A percentile compares a stretch with the other conserved stretches of the same genome.
Conservation (phyloP, 495 filamentous ascomycete species). For the Cetradonia linearis region DNA sequence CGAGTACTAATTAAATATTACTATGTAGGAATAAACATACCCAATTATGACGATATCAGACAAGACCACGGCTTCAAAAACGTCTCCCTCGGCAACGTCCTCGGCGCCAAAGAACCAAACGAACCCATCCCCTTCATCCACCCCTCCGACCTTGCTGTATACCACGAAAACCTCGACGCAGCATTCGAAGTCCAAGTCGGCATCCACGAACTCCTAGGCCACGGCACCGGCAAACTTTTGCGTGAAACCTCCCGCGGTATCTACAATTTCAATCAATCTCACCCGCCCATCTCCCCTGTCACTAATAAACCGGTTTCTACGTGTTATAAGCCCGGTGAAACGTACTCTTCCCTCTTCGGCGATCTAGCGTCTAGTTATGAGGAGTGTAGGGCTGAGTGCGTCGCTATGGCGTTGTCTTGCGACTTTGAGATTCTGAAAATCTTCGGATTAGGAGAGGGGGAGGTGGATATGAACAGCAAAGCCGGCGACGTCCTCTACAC, state of each 20-base stretch:
- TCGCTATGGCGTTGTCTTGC: slow-evolving; percentile 85
- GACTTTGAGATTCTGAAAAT: slow-evolving; percentile 82
- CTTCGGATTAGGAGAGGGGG: slow-evolving; percentile 80
- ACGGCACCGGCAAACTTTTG: slow-evolving; percentile 90
- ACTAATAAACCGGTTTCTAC: slow-evolving; percentile 65
- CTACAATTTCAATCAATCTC: slow-evolving; percentile 76
- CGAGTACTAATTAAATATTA: too few relatives aligned
- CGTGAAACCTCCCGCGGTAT: slow-evolving; percentile 73
- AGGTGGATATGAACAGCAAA: slow-evolving; percentile 54
- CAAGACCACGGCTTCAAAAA: slow-evolving; percentile 98
- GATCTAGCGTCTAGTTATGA: slow-evolving; percentile 79
- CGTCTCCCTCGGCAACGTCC: slow-evolving; percentile 81
- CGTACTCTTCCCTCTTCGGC: slow-evolving; percentile 88
- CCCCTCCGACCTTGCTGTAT: slow-evolving; percentile 63
- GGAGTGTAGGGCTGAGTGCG: slow-evolving; percentile 73
- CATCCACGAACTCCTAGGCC: slow-evolving; percentile 89
- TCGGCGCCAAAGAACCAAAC: slow-evolving; percentile 79
- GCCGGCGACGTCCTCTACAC: slow-evolving; percentile 80
- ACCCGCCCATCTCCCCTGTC: slow-evolving; percentile 72
- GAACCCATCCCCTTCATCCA: slow-evolving; percentile 84
- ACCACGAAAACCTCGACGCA: slow-evolving; percentile 64
- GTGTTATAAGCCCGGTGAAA: slow-evolving; percentile 90
- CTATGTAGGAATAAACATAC: slow-evolving; percentile 57
- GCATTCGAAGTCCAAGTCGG: slow-evolving; percentile 95
- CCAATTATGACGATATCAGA: slow-evolving; percentile 91